Evolutionary conservation across 2,329 filamentous ascomycete genomes (phyloP).

Genomic region (Acephala macrosclerotiorum): DNA sequence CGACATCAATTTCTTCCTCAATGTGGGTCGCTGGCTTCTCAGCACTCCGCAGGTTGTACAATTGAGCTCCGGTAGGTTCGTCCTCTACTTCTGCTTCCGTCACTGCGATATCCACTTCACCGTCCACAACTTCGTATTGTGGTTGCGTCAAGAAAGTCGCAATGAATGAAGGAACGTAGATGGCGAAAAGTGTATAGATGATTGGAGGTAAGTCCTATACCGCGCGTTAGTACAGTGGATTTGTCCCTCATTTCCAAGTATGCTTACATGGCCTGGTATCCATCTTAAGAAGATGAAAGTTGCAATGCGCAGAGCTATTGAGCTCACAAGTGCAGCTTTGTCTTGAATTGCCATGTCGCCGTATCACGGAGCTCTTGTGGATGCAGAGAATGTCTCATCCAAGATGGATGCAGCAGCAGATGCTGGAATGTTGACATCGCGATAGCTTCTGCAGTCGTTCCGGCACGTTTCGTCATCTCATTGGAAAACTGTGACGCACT

Average conservation of each 20-base stretch:
- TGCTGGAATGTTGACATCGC: conserved; percentile 15
- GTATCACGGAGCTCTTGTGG: neutral
- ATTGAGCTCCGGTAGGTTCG: conserved; percentile 43
- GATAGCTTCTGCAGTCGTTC: neutral
- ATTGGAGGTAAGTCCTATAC: conserved; percentile 48
- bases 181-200: conserved; percentile 67
- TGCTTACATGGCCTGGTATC: conserved; percentile 48
- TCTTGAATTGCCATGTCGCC: conserved; percentile 37
- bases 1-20: conserved; percentile 62
- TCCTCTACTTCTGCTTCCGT: conserved; percentile 53
- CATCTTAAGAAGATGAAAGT: conserved; percentile 68
- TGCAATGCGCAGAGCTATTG: conserved; percentile 56
- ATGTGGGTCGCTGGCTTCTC: conserved; percentile 46
- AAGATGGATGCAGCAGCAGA: conserved; percentile 3
- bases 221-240: conserved; percentile 10
- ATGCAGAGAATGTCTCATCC: neutral
- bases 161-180: conserved; percentile 72
- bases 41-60: conserved; percentile 34
- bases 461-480: conserved; percentile 20
- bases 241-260: neutral
- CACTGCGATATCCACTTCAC: conserved; percentile 64
- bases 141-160: conserved; percentile 63
- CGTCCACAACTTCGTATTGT: conserved; percentile 62
- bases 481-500: neutral
- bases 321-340: conserved; percentile 46